Evolutionary conservation across 768 basidiomycete species (phyloP), one percentile per base, ranked within the genome.

Genomic region (Obba rivulosa): DNA sequence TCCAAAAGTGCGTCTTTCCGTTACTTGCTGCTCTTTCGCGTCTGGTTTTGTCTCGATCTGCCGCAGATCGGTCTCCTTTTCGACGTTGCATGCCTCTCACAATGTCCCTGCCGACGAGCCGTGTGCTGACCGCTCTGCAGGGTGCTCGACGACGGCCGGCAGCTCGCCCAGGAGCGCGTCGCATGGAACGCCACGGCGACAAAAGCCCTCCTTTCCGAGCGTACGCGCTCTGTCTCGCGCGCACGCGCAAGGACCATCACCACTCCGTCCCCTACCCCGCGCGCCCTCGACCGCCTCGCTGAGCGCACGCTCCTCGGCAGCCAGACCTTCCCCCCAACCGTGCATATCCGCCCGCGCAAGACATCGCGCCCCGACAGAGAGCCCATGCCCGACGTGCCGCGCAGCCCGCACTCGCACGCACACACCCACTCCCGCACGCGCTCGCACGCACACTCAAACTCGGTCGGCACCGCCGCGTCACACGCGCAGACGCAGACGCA

Each of bases 161-260:
- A 68, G 40, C 71, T 89, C 10, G 74, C 80, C n/a, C 70, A 69
- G 43, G 77, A 89, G 51, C 80, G 87, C 14, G 73, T 75, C 43
- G 66, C 71, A 54, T 90, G 87, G 87, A 78, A 83, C 55, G 60
- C 64, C 3, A 77, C 83, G 52, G 87, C 87, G 0, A 66, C 69
- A 0, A 68, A 65, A 25, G 87, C 86, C 5, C 75, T 86, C 51
- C 79, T 80, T 44, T 87, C 87, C 60, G 79, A 75, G 53, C 76
- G 72, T 14, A 72, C 80, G 8, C 77, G 85, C 28, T 79, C 71
- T 25, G 53, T 85, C 10, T 85, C 85, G 9, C 78, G 85, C 1
- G 69, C 77, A 7, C 77, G 87, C 23, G 69, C 82, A 18, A 82
- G 80, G 56, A 81, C 83, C 2, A 64, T 80, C 37, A 73, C 52